Evolutionary conservation across 2,329 filamentous ascomycete genomes (phyloP), one percentile per base, ranked within the genome.

Genomic region (Alternaria viburni): DNA sequence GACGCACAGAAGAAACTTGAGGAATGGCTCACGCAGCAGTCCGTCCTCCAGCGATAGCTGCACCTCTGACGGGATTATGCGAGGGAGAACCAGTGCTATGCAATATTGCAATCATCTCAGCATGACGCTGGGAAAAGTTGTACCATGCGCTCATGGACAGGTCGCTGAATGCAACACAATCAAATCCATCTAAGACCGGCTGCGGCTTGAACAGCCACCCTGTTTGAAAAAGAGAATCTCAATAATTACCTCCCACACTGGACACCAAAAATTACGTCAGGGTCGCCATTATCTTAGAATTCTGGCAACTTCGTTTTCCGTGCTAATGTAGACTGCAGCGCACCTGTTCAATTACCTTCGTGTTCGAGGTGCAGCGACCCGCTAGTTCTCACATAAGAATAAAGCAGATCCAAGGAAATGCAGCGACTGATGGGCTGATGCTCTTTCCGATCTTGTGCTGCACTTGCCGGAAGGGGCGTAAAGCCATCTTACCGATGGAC

Each of bases 1-100:
- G 64, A 63, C 10, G 71, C 69, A 9, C 74, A 78, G 64, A 51
- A 59, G 50, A 72, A 64, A 52, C 25, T 74, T 26, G 65, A 71
- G 28, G 64, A 67, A 15, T 73, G 68, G 68, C 30, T 73, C 51
- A 59, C 57, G 3, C 69, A 69, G 57, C 62, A 64, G 21, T 46
- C 44, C 19, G 44, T 46, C 19, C 44, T 46, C 12, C 44, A 23
- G 19, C 19, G 19, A 46, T 46, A 23, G 21, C 19, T 21, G 44
- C 44, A 12, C 3, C 21, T 15, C 11, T 23, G 36, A 41, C 36
- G 36, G 36, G 36, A 0, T 17, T 41, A 17, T 5, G n/a, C 36
- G 36, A 11, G 15, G n/a, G 36, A 41, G 9, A 10, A 41, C 15
- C n/a, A 41, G 36, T 41, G 36, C 36, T 41, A 41, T 1, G 1